Evolutionary conservation across 23 red algal species (phyloP).

Genomic region (Agarophyton chilense): DNA sequence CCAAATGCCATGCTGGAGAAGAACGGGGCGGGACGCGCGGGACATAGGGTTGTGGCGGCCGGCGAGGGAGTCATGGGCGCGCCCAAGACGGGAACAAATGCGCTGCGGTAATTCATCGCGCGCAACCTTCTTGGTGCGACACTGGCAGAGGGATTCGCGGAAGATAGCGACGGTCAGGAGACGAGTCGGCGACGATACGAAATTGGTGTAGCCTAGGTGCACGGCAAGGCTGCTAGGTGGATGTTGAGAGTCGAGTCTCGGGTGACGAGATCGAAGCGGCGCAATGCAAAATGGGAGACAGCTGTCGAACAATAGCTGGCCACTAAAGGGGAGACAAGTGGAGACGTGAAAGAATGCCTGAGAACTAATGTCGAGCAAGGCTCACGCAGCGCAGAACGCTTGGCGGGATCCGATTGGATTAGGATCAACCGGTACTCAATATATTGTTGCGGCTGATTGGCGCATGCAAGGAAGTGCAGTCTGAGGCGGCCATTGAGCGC

Average conservation of each 20-base stretch:
- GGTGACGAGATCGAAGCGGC: not conserved
- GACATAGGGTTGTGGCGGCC: not conserved
- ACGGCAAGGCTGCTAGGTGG: too few relatives aligned
- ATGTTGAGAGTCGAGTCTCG: too few relatives aligned
- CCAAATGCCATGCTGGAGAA: constrained; percentile 65
- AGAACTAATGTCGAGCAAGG: not conserved
- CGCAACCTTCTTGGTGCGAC: too few relatives aligned
- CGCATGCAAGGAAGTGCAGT: not conserved
- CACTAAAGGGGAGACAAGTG: not conserved
- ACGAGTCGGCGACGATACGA: too few relatives aligned
- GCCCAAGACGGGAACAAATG: not conserved
- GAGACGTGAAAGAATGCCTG: not conserved
- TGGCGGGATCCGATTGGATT: not conserved
- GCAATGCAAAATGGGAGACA: not conserved
- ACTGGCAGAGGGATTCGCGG: not conserved
- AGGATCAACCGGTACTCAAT: not conserved
- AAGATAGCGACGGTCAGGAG: not conserved
- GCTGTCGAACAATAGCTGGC: not conserved
- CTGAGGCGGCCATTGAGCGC: not conserved
- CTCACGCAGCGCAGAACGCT: not conserved
- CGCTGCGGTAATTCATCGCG: constrained; percentile 18
- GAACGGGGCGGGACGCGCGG: constrained; percentile 41
- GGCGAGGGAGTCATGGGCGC: constrained; percentile 11
- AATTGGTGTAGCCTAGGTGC: too few relatives aligned
- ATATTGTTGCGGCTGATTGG: not conserved